These are phyloP conservation scores for Thelephora terrestris DNA, from an alignment of 1,284 basidiomycete genomes.

Conservation along the genomic window DNA sequence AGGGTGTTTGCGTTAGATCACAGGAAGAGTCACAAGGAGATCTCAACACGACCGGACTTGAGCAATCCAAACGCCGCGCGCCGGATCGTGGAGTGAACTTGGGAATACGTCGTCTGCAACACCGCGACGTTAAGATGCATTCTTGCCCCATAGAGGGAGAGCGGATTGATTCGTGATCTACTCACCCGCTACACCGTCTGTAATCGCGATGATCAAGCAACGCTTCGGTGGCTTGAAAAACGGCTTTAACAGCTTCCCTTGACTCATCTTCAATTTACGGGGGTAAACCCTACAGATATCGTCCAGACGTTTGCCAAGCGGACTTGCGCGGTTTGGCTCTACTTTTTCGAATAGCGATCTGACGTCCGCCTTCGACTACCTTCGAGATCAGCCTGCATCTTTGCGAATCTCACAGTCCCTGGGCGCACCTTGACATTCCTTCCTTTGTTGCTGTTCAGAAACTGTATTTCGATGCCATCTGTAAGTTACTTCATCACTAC, in stretches of 20 bases:
- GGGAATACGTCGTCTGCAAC: too few relatives aligned
- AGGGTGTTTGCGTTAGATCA: slow-evolving; percentile 30
- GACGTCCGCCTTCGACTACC: slow-evolving; percentile 24
- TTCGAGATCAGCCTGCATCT: too few relatives aligned
- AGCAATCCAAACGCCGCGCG: background rate
- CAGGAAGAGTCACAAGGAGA: slow-evolving; percentile 34
- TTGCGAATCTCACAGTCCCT: background rate
- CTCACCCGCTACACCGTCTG: slow-evolving; percentile 50
- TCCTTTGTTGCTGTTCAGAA: slow-evolving; percentile 30
- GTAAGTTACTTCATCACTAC: slow-evolving; percentile 32
- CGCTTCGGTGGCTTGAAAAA: slow-evolving; percentile 36
- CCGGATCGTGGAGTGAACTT: too few relatives aligned
- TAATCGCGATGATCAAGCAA: slow-evolving; percentile 50
- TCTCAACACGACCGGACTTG: slow-evolving; percentile 26
- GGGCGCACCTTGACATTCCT: slow-evolving; percentile 26
- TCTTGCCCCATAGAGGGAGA: too few relatives aligned
- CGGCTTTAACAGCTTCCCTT: slow-evolving; percentile 19
- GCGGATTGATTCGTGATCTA: too few relatives aligned
- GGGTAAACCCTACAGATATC: slow-evolving; percentile 35
- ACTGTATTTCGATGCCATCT: slow-evolving; percentile 42
- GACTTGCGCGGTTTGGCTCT: slow-evolving; percentile 34
- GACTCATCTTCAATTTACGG: slow-evolving; percentile 29
- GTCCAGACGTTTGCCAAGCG: slow-evolving; percentile 40
- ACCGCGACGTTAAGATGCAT: too few relatives aligned
- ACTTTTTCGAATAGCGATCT: slow-evolving; percentile 33